Evolutionary conservation across 169 alveolate species (phyloP).

Genomic region (Cyclospora cayetanensis): DNA sequence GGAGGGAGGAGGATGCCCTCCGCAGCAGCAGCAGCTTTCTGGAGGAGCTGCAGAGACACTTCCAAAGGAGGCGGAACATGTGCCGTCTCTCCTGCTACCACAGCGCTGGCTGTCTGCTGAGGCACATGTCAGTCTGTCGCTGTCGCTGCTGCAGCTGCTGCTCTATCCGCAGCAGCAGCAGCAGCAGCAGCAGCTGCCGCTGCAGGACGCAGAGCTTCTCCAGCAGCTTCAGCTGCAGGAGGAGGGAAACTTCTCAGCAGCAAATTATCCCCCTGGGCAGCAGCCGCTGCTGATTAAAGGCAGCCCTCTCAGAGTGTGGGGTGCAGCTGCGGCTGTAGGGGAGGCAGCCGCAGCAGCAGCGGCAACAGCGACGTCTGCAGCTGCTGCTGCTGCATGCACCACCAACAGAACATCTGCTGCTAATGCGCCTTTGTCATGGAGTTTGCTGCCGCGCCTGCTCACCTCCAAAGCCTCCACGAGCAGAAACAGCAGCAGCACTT

Average conservation of each 20-base stretch:
- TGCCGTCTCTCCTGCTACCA: slow-evolving; percentile 19
- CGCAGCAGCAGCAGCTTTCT: not conserved
- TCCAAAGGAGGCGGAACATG: not conserved
- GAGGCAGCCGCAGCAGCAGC: slow-evolving; percentile 49
- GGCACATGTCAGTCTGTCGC: not conserved
- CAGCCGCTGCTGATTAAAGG: not conserved
- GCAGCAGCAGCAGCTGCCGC: slow-evolving; percentile 22
- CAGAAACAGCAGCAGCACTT: slow-evolving; percentile 21
- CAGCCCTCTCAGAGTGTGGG: not conserved
- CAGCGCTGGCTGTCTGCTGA: slow-evolving; percentile 42
- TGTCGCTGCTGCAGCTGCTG: slow-evolving; percentile 40
- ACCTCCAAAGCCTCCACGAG: not conserved
- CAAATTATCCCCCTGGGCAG: slow-evolving; percentile 8
- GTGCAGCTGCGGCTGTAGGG: slow-evolving; percentile 10
- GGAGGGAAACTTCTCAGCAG: not conserved
- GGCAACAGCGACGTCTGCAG: not conserved
- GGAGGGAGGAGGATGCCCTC: too few relatives aligned
- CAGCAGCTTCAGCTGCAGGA: not conserved
- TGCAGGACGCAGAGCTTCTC: slow-evolving; percentile 14
- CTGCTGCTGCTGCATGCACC: slow-evolving; percentile 13
- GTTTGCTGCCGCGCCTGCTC: not conserved
- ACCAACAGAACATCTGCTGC: not conserved
- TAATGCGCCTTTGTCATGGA: not conserved
- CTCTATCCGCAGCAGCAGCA: slow-evolving; percentile 13
- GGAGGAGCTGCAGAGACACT: not conserved